phyloP scores from a whole-genome alignment of 768 basidiomycete species.

The Rhodocollybia butyracea region DNA sequence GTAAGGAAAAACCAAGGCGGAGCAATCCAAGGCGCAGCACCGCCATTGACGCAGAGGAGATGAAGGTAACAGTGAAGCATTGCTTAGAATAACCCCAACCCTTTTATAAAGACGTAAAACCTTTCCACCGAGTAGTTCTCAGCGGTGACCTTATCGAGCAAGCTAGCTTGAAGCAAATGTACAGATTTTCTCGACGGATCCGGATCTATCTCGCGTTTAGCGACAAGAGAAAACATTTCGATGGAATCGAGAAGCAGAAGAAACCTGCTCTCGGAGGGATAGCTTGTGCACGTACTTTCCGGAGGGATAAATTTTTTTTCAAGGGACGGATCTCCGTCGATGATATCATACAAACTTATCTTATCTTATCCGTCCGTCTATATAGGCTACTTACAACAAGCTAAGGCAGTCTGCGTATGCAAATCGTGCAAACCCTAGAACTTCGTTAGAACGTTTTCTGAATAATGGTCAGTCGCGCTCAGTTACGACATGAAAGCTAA shows the following conservation, averaged over 20 bases:
- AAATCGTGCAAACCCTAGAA: constrained; percentile 52
- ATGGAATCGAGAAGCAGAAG: neutral
- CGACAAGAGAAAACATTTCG: neutral
- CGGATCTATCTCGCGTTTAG: neutral
- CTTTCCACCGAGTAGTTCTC: too few relatives aligned
- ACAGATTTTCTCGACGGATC: neutral
- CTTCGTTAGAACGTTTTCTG: constrained; percentile 44
- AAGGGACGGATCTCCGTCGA: constrained; percentile 25
- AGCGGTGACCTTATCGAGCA: neutral
- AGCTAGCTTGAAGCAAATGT: neutral
- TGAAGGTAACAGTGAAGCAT: constrained; percentile 8
- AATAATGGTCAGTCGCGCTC: too few relatives aligned
- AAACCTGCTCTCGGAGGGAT: constrained; percentile 26
- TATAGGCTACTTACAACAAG: constrained; percentile 35
- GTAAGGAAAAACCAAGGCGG: constrained; percentile 18
- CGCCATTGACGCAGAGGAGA: constrained; percentile 21
- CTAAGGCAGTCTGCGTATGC: constrained; percentile 54
- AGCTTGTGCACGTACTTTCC: too few relatives aligned
- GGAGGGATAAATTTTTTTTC: constrained; percentile 8
- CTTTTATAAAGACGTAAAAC: too few relatives aligned
- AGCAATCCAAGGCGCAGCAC: constrained; percentile 22
- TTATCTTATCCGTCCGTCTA: neutral
- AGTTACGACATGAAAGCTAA: constrained; percentile 14
- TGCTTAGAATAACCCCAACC: too few relatives aligned
- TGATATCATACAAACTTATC: neutral